A percentile compares a stretch with the other conserved stretches of the same genome.
These are phyloP conservation scores for Deuterostichococcus epilithicus DNA, from an alignment of 139 green algal genomes.

Conservation along the genomic window DNA sequence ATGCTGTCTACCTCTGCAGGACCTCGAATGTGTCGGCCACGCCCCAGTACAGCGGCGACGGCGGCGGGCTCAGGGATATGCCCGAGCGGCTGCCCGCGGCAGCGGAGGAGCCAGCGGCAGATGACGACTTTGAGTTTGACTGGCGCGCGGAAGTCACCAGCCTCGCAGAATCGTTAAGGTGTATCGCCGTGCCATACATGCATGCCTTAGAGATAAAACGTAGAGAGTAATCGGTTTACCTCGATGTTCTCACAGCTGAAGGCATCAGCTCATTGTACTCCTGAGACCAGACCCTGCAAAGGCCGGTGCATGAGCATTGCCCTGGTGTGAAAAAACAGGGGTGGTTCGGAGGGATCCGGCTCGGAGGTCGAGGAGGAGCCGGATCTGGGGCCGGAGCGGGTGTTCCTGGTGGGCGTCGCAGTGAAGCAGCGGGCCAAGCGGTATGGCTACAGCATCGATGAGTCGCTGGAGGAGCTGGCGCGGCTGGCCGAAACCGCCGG, in stretches of 20 bases:
- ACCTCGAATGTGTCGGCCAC: not conserved
- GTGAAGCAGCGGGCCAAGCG: slow-evolving; percentile 34
- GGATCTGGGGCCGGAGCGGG: slow-evolving; percentile 36
- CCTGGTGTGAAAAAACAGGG: not conserved
- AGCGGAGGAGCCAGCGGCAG: not conserved
- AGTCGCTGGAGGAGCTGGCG: slow-evolving; percentile 87
- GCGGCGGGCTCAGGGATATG: not conserved
- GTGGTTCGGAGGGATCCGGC: not conserved
- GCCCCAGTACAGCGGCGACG: not conserved
- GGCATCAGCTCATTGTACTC: no score
- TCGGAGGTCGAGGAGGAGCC: slow-evolving; percentile 16
- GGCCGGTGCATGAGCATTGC: no score
- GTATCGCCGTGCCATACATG: no score
- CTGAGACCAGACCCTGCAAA: no score
- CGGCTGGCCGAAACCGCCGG: slow-evolving; percentile 87
- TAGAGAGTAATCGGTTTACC: no score
- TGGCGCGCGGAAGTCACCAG: not conserved
- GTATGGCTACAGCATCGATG: slow-evolving; percentile 60
- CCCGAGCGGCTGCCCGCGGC: not conserved
- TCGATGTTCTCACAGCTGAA: no score
- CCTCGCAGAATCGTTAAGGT: not conserved
- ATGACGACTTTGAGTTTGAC: not conserved
- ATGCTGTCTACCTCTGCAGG: no score
- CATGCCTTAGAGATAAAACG: no score
- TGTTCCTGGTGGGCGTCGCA: slow-evolving; percentile 57